Conservation (phyloP, 108 stramenopile species). For the Cylindrotheca closterium region DNA sequence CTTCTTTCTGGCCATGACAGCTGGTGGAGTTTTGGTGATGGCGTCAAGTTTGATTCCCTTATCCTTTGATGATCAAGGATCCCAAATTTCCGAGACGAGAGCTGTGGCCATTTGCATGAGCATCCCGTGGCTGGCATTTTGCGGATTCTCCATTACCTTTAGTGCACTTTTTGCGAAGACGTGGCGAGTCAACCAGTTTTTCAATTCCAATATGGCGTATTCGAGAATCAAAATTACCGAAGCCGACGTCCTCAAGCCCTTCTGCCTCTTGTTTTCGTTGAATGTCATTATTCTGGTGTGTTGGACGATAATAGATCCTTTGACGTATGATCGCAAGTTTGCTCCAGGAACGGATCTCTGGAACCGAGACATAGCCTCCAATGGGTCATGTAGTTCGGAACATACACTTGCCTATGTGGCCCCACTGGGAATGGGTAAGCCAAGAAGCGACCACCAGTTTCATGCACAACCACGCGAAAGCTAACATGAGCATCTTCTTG, state of each 20-base stretch:
- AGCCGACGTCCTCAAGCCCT: slow-evolving; percentile 52
- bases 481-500: no score
- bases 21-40: slow-evolving; percentile 47
- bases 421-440: slow-evolving; percentile 21
- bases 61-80: no score
- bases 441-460: no score
- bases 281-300: slow-evolving; percentile 37
- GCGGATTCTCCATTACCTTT: slow-evolving; percentile 45
- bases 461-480: no score
- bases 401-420: slow-evolving; percentile 10
- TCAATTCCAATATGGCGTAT: background rate
- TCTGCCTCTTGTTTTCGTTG: slow-evolving; percentile 31
- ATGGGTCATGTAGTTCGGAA: slow-evolving; percentile 25
- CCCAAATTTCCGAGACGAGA: no score
- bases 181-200: slow-evolving; percentile 37
- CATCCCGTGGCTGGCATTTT: slow-evolving; percentile 29
- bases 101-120: slow-evolving; percentile 41
- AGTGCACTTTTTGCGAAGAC: slow-evolving; percentile 45
- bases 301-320: slow-evolving; percentile 56
- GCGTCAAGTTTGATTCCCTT: slow-evolving; percentile 35
- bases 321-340: slow-evolving; percentile 27
- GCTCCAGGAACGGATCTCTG: slow-evolving; percentile 29
- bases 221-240: slow-evolving; percentile 29
- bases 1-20: slow-evolving; percentile 41
- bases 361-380: slow-evolving; percentile 30